Evolutionary conservation across 2,329 filamentous ascomycete species (phyloP).

Genomic region (Sporothrix inflata): DNA sequence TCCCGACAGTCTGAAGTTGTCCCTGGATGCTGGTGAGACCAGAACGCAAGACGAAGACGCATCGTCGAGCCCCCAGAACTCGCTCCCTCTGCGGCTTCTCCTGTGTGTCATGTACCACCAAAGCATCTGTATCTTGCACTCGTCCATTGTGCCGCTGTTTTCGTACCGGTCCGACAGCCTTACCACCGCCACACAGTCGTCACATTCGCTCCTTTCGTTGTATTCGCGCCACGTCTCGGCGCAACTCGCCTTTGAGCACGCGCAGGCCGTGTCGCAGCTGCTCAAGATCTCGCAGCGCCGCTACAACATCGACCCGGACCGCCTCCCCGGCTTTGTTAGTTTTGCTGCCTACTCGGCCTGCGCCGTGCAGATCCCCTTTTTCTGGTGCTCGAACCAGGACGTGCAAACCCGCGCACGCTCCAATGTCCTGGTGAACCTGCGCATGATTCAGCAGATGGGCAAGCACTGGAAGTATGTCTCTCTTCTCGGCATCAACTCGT

Average conservation of each 20-base stretch:
- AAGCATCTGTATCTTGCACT: not conserved
- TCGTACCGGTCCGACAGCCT: not conserved
- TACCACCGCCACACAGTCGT: not conserved
- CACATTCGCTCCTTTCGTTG: not conserved
- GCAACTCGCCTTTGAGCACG: constrained; percentile 11
- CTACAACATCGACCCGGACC: constrained; percentile 6
- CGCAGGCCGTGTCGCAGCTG: constrained; percentile 10
- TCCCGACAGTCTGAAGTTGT: not conserved
- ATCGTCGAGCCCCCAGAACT: too few relatives aligned
- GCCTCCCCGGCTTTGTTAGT: not conserved
- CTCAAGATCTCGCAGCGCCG: not conserved
- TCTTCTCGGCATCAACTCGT: constrained; percentile 5
- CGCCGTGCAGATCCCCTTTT: constrained; percentile 5
- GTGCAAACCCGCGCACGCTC: not conserved
- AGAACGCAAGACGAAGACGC: not conserved
- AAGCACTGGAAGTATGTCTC: constrained; percentile 12
- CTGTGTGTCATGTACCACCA: constrained; percentile 2
- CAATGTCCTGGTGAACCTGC: not conserved
- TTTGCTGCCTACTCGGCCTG: constrained; percentile 8
- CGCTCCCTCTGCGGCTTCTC: constrained; percentile 1
- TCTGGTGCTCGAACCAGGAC: not conserved
- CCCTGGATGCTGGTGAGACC: not conserved
- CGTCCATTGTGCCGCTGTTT: not conserved
- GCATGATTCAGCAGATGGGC: constrained; percentile 13
- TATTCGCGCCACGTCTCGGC: constrained; percentile 11